phyloP scores from a whole-genome alignment of 768 basidiomycete species.

The Daedaleopsis sinensis region DNA sequence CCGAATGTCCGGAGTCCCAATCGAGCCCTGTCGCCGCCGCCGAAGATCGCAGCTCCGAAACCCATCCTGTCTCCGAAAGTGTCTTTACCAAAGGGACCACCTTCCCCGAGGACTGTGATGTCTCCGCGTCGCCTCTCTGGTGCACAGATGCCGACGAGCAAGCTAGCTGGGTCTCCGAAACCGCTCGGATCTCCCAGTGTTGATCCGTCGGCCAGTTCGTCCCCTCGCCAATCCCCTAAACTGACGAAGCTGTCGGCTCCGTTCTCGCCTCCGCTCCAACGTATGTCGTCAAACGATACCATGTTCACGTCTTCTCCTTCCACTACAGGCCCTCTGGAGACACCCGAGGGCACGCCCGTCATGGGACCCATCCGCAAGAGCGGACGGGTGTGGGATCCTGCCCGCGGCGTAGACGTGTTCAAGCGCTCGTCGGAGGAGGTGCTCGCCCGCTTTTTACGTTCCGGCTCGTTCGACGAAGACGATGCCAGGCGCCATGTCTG shows the following conservation, averaged over 20 bases:
- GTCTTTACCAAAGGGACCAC: constrained; percentile 12
- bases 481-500: constrained; percentile 25
- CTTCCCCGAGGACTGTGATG: constrained; percentile 13
- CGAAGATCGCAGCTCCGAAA: constrained; percentile 21
- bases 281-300: constrained; percentile 50
- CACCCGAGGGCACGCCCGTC: constrained; percentile 33
- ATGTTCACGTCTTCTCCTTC: constrained; percentile 52
- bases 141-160: constrained; percentile 15
- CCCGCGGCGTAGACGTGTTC: constrained; percentile 82
- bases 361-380: constrained; percentile 38
- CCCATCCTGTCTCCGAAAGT: constrained; percentile 17
- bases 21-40: constrained; percentile 22
- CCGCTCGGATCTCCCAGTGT: constrained; percentile 26
- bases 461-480: constrained; percentile 73
- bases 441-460: constrained; percentile 78
- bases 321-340: constrained; percentile 53
- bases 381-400: constrained; percentile 82
- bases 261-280: constrained; percentile 32
- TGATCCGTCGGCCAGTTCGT: constrained; percentile 21
- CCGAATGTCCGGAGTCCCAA: constrained; percentile 20
- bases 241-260: constrained; percentile 24
- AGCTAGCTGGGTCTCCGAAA: constrained; percentile 22
- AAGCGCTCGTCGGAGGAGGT: constrained; percentile 89
- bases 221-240: constrained; percentile 25
- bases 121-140: constrained; percentile 24